phyloP scores from a whole-genome alignment of 1,284 basidiomycete species.

The Cerioporus squamosus region DNA sequence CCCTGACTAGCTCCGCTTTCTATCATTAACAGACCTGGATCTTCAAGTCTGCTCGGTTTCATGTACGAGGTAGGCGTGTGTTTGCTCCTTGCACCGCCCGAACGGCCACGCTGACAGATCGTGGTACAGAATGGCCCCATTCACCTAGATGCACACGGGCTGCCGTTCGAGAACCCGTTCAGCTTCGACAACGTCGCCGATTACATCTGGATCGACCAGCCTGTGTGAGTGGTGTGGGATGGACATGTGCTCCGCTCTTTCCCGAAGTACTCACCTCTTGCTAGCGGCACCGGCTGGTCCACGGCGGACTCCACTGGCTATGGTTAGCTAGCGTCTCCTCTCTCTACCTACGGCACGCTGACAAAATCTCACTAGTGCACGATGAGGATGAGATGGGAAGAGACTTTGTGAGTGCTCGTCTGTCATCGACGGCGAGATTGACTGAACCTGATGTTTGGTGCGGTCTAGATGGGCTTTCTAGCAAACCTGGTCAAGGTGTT shows the following conservation, averaged over 20 bases:
- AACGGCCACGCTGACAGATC: not conserved
- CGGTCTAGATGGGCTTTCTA: conserved; percentile 30
- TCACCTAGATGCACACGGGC: conserved; percentile 53
- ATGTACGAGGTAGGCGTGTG: conserved; percentile 57
- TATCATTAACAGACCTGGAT: conserved; percentile 49
- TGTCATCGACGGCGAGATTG: not conserved
- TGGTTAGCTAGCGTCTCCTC: conserved; percentile 4
- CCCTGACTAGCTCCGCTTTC: not conserved
- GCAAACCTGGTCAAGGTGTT: conserved; percentile 37
- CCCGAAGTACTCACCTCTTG: not conserved
- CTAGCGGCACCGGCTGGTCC: conserved; percentile 61
- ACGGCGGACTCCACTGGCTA: conserved; percentile 57
- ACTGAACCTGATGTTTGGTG: not conserved
- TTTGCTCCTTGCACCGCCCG: not conserved
- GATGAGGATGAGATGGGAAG: conserved; percentile 70
- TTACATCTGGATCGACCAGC: conserved; percentile 76
- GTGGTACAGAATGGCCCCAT: conserved; percentile 67
- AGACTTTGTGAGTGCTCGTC: conserved; percentile 60
- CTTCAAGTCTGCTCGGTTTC: conserved; percentile 68
- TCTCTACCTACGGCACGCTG: not conserved
- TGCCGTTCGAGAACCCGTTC: conserved; percentile 51
- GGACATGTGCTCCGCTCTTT: too few relatives aligned
- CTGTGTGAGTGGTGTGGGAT: conserved; percentile 43
- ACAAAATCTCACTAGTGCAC: conserved; percentile 44
- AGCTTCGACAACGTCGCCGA: conserved; percentile 67